Conservation (phyloP, 2,329 filamentous ascomycete genomes). For the Pyricularia pennisetigena region DNA sequence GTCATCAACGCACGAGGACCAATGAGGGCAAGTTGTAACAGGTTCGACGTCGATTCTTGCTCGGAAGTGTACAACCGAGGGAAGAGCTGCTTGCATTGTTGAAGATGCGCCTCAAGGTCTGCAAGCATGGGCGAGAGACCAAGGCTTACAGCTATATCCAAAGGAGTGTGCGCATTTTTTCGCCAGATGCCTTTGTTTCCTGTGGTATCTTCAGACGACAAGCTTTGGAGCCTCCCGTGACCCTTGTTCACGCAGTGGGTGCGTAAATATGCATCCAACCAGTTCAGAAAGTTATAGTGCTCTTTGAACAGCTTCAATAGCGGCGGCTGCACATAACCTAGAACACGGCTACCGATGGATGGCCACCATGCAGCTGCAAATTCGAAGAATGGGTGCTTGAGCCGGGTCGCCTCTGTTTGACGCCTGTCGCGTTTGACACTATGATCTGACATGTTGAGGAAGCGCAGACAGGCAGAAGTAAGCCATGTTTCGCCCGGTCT, state of each 20-base stretch:
- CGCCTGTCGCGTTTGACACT: neutral
- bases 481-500: neutral
- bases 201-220: neutral
- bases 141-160: neutral
- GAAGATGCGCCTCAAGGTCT: neutral
- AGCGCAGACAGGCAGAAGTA: neutral
- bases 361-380: slow-evolving; percentile 3
- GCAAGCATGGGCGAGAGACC: neutral
- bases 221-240: neutral
- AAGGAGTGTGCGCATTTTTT: neutral
- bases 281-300: neutral
- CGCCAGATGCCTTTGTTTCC: neutral
- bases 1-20: neutral
- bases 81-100: neutral
- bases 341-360: no score
- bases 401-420: neutral
- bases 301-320: neutral
- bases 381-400: neutral
- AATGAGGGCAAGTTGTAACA: neutral
- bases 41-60: neutral
- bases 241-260: neutral
- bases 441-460: neutral
- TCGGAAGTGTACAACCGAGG: neutral
- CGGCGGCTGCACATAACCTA: no score
- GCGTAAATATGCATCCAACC: neutral